Evolutionary conservation across 2,329 filamentous ascomycete species (phyloP), one percentile per base, ranked within the genome.

Genomic region (Diatrype stigma): DNA sequence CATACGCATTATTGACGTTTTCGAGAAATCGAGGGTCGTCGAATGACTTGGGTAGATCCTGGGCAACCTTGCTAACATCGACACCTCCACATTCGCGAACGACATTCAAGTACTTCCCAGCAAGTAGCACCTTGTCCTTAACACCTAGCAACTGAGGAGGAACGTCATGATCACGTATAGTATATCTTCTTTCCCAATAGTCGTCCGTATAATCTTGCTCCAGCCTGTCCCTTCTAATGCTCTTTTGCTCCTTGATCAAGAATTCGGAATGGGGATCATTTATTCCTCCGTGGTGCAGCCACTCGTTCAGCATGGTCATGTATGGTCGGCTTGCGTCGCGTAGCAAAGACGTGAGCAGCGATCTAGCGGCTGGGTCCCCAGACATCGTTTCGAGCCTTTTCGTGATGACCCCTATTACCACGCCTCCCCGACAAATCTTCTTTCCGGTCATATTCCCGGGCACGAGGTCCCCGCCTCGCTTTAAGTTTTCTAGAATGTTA

Each of bases 201-300:
- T 99, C 94, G 67, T 99, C 94, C 0, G 93, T 99, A 64, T 97
- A 99, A 68, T 99, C 94, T 65, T 96, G 87, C 64, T 97, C 91
- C 2, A 99, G 75, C 52, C 89, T 82, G 67, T 97, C 94, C 38
- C 94, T 83, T 52, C 87, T 87, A 61, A 99, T 96, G 63, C 92
- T 96, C 70, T 93, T 95, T 62, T 96, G 90, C 68, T 97, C 94
- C 65, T 95, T 95, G 64, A 99, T 86, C 48, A 99, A 73, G 60
- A 99, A 99, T 68, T 99, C 94, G 1, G 86, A 82, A 67, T 97
- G 93, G 0, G 92, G 90, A 67, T 99, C 94, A 63, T 88, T 90
- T 68, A 99, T 97, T 46, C 87, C 90, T 37, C 94, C 94, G 64
- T 96, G 93, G 65, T 99, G 94, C 16, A 99, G 76, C 94, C 94